These are phyloP conservation scores for Monilinia fructicola DNA, from an alignment of 2,329 filamentous ascomycete species.

Conservation along the genomic window DNA sequence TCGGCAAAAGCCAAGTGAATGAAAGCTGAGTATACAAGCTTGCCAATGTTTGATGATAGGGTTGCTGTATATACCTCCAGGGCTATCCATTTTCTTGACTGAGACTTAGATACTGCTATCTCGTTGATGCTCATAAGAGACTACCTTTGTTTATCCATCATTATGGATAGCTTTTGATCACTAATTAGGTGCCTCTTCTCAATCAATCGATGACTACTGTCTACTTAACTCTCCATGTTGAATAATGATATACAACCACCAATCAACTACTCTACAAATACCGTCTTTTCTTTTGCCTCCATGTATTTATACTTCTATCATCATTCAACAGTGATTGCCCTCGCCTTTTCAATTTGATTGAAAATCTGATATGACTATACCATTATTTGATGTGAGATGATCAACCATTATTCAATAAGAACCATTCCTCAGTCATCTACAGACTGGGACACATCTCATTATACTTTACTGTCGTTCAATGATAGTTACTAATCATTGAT, in stretches of 20 bases:
- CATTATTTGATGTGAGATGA: neutral
- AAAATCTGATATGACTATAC: neutral
- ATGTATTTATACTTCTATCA: neutral
- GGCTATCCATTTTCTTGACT: neutral
- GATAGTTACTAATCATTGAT: too few species aligned
- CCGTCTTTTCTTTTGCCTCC: too few species aligned
- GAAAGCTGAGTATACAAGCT: neutral
- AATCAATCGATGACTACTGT: neutral
- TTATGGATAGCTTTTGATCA: neutral
- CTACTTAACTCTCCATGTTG: neutral
- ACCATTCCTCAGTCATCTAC: too few species aligned
- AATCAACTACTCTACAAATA: too few species aligned
- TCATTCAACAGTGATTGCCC: too few species aligned
- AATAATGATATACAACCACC: too few species aligned
- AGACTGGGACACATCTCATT: too few species aligned
- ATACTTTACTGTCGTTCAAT: too few species aligned
- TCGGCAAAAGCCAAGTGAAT: constrained; percentile 1
- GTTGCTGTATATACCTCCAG: neutral
- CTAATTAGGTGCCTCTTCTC: too few species aligned
- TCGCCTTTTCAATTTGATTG: neutral
- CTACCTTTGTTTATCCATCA: neutral
- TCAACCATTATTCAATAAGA: too few species aligned
- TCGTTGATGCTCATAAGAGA: neutral
- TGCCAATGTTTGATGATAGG: neutral
- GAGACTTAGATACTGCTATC: neutral